A percentile compares a stretch with the other conserved stretches of the same genome.
phyloP scores from a whole-genome alignment of 2,329 filamentous ascomycete species.

The Fusarium buxicola region DNA sequence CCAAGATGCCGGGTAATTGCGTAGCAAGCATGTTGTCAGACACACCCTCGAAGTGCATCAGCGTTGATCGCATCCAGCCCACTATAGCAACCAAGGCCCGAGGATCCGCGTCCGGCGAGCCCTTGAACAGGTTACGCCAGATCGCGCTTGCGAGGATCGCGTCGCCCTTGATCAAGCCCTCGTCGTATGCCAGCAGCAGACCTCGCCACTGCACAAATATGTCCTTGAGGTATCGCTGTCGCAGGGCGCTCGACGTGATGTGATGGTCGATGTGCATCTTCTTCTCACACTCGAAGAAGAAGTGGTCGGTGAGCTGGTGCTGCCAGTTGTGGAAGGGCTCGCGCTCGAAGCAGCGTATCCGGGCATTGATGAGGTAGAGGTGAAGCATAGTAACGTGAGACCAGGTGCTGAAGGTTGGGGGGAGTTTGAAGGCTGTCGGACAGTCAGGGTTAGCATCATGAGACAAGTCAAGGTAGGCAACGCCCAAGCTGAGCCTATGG shows the following conservation, averaged over 20 bases:
- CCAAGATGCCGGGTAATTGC: slow-evolving; percentile 50
- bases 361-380: slow-evolving; percentile 89
- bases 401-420: slow-evolving; percentile 94
- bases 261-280: slow-evolving; percentile 86
- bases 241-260: slow-evolving; percentile 67
- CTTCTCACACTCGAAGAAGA: slow-evolving; percentile 90
- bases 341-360: slow-evolving; percentile 81
- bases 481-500: too few species aligned
- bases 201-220: slow-evolving; percentile 95
- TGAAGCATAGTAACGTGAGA: slow-evolving; percentile 96
- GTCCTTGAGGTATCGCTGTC: slow-evolving; percentile 82
- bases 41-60: slow-evolving; percentile 62
- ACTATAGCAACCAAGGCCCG: slow-evolving; percentile 65
- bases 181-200: slow-evolving; percentile 84
- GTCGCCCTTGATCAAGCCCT: slow-evolving; percentile 81
- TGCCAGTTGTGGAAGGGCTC: slow-evolving; percentile 81
- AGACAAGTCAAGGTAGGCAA: background rate
- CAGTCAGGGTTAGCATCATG: background rate
- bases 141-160: slow-evolving; percentile 83
- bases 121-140: slow-evolving; percentile 95
- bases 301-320: slow-evolving; percentile 92
- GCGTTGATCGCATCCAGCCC: slow-evolving; percentile 64
- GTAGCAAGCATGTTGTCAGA: slow-evolving; percentile 57
- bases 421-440: slow-evolving; percentile 75
- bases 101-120: slow-evolving; percentile 63